Evolutionary conservation across 2,329 filamentous ascomycete genomes (phyloP).

Genomic region (Diaporthe citriasiana): DNA sequence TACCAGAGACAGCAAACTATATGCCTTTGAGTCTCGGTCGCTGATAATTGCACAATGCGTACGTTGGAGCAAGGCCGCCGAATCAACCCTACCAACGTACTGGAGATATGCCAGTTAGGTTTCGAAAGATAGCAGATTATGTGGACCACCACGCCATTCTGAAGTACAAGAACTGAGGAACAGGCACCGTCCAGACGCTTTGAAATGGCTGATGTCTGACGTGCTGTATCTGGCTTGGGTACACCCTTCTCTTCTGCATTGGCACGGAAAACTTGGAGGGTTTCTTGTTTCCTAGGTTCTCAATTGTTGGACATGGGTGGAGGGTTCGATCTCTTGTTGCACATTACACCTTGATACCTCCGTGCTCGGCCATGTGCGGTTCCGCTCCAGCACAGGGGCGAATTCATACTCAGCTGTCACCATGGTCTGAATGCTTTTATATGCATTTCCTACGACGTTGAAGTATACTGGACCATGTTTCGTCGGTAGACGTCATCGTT

Average conservation of each 20-base stretch:
- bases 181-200: neutral
- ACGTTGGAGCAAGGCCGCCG: neutral
- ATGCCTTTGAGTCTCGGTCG: neutral
- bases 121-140: neutral
- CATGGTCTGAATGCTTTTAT: neutral
- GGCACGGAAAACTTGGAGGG: neutral
- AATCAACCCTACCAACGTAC: neutral
- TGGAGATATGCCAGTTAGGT: neutral
- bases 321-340: neutral
- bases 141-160: neutral
- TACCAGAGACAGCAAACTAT: neutral
- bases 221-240: neutral
- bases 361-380: slow-evolving; percentile 12
- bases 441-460: neutral
- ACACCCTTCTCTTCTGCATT: neutral
- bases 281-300: neutral
- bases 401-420: neutral
- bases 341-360: neutral
- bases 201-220: neutral
- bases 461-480: neutral
- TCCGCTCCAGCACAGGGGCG: neutral
- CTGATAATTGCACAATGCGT: neutral
- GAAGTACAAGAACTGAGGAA: neutral
- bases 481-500: neutral
- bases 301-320: neutral